These are phyloP conservation scores for Esteya vermicola DNA, from an alignment of 2,329 filamentous ascomycete genomes.

Conservation along the genomic window DNA sequence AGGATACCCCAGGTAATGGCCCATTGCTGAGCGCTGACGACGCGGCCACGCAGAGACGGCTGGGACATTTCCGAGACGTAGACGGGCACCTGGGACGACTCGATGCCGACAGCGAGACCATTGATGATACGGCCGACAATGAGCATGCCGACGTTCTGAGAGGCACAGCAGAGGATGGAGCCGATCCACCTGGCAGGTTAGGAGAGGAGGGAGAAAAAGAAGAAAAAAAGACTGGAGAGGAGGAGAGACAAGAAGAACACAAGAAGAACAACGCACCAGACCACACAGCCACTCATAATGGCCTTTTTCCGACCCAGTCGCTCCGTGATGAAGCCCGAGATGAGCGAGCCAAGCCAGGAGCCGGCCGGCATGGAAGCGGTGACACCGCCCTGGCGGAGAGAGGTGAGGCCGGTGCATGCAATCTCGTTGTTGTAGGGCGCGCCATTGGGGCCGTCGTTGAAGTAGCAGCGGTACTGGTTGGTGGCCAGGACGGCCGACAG, in stretches of 20 bases:
- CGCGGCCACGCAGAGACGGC: conserved; percentile 28
- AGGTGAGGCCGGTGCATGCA: conserved; percentile 4
- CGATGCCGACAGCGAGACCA: conserved; percentile 57
- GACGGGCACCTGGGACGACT: conserved; percentile 56
- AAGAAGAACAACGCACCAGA: conserved; percentile 32
- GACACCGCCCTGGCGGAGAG: conserved; percentile 42
- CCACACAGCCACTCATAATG: conserved; percentile 33
- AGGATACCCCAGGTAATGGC: conserved; percentile 21
- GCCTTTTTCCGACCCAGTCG: conserved; percentile 30
- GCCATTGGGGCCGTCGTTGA: conserved; percentile 23
- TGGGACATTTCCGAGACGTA: conserved; percentile 52
- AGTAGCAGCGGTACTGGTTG: conserved; percentile 26
- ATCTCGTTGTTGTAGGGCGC: conserved; percentile 3
- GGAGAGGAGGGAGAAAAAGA: no score
- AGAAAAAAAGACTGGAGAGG: no score
- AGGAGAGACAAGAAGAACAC: no score
- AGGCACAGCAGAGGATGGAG: conserved; percentile 28
- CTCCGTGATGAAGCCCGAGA: conserved; percentile 46
- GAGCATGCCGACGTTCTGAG: conserved; percentile 39
- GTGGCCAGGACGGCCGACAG: conserved; percentile 29
- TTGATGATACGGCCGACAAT: conserved; percentile 57
- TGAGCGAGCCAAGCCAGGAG: conserved; percentile 50
- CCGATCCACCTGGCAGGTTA: conserved; percentile 27
- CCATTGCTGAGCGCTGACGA: conserved; percentile 29
- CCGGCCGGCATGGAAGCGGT: conserved; percentile 58